Evolutionary conservation across 345 rosid genomes (phyloP).

Genomic region (Rhizophora apiculata): DNA sequence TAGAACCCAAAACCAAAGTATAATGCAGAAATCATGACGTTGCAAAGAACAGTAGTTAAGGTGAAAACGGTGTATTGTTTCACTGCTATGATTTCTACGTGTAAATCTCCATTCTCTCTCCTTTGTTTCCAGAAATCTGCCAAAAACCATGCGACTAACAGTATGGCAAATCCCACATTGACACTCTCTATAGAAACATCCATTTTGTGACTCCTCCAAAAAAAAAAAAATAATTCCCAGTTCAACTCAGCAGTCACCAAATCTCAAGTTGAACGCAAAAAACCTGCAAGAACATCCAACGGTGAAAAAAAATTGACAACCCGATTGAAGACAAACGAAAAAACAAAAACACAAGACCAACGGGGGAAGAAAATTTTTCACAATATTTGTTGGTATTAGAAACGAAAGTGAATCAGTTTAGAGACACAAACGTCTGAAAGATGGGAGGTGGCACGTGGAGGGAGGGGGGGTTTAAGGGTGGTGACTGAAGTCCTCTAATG

Average conservation of each 20-base stretch:
- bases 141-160: slow-evolving; percentile 28
- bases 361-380: background rate
- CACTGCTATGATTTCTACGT: background rate
- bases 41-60: slow-evolving; percentile 22
- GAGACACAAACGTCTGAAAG: slow-evolving; percentile 2
- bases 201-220: slow-evolving; percentile 2
- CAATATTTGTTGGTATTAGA: background rate
- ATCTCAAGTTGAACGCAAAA: background rate
- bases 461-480: background rate
- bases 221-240: background rate
- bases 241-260: background rate
- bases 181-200: slow-evolving; percentile 19
- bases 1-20: slow-evolving; percentile 37
- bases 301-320: slow-evolving; percentile 9
- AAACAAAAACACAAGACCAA: background rate
- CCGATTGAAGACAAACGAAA: slow-evolving; percentile 2
- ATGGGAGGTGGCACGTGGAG: background rate
- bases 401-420: background rate
- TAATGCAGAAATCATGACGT: slow-evolving; percentile 23
- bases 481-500: background rate
- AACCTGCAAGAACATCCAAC: background rate
- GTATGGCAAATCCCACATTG: slow-evolving; percentile 27
- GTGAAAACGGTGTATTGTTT: background rate
- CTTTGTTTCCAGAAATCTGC: slow-evolving; percentile 19
- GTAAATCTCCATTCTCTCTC: slow-evolving; percentile 5